phyloP scores from a whole-genome alignment of 371 early-diverging fungal genomes.

The Mucor lusitanicus region DNA sequence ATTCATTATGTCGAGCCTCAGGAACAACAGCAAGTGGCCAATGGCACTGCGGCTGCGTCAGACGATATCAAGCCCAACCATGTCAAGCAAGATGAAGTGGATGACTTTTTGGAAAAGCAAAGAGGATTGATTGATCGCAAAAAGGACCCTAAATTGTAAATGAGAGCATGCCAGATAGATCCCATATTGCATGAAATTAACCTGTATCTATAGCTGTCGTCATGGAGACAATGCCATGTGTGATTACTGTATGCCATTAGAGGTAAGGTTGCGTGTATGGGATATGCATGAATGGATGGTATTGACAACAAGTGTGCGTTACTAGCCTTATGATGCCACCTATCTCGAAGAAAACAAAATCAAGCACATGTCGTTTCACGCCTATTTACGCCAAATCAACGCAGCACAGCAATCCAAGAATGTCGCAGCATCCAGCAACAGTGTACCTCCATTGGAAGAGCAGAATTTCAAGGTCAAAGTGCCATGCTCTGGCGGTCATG shows the following conservation, averaged over 20 bases:
- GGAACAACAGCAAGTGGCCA: conserved; percentile 11
- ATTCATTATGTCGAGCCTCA: conserved; percentile 54
- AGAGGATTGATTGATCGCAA: conserved; percentile 83
- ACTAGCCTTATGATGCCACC: conserved; percentile 82
- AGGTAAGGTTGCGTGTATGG: conserved; percentile 44
- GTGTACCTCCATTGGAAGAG: conserved; percentile 85
- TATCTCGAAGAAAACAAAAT: conserved; percentile 91
- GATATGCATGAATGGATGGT: not conserved
- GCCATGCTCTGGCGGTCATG: conserved; percentile 84
- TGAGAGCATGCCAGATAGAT: not conserved
- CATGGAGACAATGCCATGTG: conserved; percentile 95
- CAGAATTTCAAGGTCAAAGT: conserved; percentile 76
- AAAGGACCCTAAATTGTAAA: conserved; percentile 82
- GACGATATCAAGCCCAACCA: conserved; percentile 20
- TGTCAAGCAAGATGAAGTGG: conserved; percentile 76
- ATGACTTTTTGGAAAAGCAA: conserved; percentile 79
- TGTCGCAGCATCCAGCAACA: conserved; percentile 40
- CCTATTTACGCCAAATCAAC: conserved; percentile 81
- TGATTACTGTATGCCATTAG: conserved; percentile 96
- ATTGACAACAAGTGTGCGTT: not conserved
- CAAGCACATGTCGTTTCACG: conserved; percentile 97
- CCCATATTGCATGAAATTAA: not conserved
- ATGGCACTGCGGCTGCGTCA: conserved; percentile 17
- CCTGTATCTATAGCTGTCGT: conserved; percentile 68
- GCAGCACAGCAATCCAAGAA: conserved; percentile 67